Evolutionary conservation across 805 yeast genomes (phyloP), one percentile per base, ranked within the genome.

Genomic region (Lipomyces chichibuensis): DNA sequence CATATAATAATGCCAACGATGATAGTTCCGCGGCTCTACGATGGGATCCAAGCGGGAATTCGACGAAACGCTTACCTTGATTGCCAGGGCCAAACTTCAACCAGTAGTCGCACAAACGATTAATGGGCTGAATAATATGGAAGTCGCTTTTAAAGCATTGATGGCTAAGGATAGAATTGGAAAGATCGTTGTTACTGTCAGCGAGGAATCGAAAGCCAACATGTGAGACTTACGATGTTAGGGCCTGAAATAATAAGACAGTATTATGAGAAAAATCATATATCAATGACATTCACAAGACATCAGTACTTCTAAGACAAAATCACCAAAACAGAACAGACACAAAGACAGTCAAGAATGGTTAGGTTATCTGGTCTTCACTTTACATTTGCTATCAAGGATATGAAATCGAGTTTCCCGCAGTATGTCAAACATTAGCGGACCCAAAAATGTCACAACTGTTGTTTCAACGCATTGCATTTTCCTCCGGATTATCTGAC

Each of bases 1-100:
- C 7, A 3, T 20, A 27, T 11, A 57, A 59, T 23, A 29, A 25
- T n/a, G n/a, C n/a, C 27, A 29, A 32, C 20, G 17, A 17, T 17
- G 23, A 39, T 49, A 64, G 58, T 32, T 70, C n/a, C 62, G 61
- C n/a, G 70, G 72, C 29, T 49, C 69, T 32, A 59, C 69, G 6
- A 64, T 70, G 65, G 66, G 70, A 20, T 58, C 66, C 14, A 54
- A 20, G 54, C 35, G 35, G 7, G 65, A 64, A 54, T 65, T 67
- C 29, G 58, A 46, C 27, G 67, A 62, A 9, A 58, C 67, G 69
- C 27, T 67, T 9, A 43, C n/a, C 23, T 33, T 63, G 17, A 61
- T 67, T 25, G 65, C 49, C 25, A 33, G 53, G 13, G 29, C 43
- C 23, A 46, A 60, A 20, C 57, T 67, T 51, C 58, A 46, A 2